Evolutionary conservation across 129 eudicot species (phyloP), one percentile per base, ranked within the genome.

Genomic region (Lactuca sativa): DNA sequence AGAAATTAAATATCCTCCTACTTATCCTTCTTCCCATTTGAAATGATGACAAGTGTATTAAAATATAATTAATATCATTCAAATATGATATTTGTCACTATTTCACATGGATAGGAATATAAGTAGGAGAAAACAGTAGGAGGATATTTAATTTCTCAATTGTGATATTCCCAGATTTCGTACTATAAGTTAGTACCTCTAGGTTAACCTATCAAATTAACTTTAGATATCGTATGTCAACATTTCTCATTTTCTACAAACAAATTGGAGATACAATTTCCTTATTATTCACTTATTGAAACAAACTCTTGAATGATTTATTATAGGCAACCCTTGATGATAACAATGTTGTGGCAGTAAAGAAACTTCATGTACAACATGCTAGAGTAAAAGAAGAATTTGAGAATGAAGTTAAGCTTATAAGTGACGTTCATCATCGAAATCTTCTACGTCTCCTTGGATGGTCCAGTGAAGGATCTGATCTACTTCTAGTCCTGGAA

Each of bases 371-470:
- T 6, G 65, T 88, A 49, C 58, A 64, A 4, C 52, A 78, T 51
- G 66, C 64, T 56, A 65, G 83, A 79, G 88, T 66, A 43, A 83
- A 85, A 41, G 75, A 80, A 59, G 90, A 83, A 52, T 82, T 85
- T 59, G 86, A 83, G 21, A 82, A 68, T 59, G 96, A 88, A 76
- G 86, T 88, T 47, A 88, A 74, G 77, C 91, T 88, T 21, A 78
- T 88, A 62, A 80, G 96, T 48, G 78, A 88, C 37, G 85, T 83
- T 67, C 96, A 81, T 79, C 96, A 88, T 47, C 71, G 85, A 51
- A 88, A 88, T 71, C 88, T 88, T 67, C 65, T 85, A 34, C 91
- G 96, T 59, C 84, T 88, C 7, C 74, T 85, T 41, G 96, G 96
- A 32, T 85, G 89, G 74, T 78, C 86, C 31, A 76, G 30, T 47